phyloP scores from a whole-genome alignment of 2,329 filamentous ascomycete genomes.

The Beauveria bassiana region DNA sequence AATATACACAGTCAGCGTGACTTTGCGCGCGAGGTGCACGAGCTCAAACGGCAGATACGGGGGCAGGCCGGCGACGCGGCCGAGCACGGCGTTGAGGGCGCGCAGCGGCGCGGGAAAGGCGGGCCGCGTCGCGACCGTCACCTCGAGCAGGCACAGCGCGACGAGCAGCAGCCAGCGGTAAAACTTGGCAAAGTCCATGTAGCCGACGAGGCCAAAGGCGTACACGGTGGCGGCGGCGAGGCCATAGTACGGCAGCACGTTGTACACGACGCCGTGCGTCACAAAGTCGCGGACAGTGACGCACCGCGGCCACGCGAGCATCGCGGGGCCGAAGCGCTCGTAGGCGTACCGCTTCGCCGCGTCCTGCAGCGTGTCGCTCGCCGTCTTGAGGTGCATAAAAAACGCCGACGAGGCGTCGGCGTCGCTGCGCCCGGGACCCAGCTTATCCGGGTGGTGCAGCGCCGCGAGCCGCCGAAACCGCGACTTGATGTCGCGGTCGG shows the following conservation, averaged over 20 bases:
- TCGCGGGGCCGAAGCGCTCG: constrained; percentile 74
- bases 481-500: constrained; percentile 72
- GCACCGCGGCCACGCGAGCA: constrained; percentile 59
- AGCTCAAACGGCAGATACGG: constrained; percentile 81
- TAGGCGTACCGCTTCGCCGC: constrained; percentile 76
- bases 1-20: constrained; percentile 72
- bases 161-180: constrained; percentile 55
- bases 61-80: constrained; percentile 34
- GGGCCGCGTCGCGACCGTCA: constrained; percentile 48
- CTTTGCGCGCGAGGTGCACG: constrained; percentile 65
- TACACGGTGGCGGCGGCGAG: constrained; percentile 51
- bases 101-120: constrained; percentile 38
- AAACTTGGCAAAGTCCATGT: constrained; percentile 59
- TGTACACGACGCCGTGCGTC: constrained; percentile 52
- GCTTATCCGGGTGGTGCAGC: constrained; percentile 78
- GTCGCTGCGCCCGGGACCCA: constrained; percentile 21
- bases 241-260: constrained; percentile 53
- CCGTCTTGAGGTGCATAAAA: constrained; percentile 78
- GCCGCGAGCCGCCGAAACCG: constrained; percentile 72
- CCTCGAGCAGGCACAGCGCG: constrained; percentile 47
- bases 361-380: constrained; percentile 74
- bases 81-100: constrained; percentile 37
- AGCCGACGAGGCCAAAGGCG: constrained; percentile 55
- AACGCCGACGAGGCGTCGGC: constrained; percentile 30
- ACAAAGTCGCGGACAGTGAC: constrained; percentile 67